Percentiles rank a stretch among this genome's conserved stretches.
Conservation (phyloP, 2,329 filamentous ascomycete species). For the Clonostachys rosea region DNA sequence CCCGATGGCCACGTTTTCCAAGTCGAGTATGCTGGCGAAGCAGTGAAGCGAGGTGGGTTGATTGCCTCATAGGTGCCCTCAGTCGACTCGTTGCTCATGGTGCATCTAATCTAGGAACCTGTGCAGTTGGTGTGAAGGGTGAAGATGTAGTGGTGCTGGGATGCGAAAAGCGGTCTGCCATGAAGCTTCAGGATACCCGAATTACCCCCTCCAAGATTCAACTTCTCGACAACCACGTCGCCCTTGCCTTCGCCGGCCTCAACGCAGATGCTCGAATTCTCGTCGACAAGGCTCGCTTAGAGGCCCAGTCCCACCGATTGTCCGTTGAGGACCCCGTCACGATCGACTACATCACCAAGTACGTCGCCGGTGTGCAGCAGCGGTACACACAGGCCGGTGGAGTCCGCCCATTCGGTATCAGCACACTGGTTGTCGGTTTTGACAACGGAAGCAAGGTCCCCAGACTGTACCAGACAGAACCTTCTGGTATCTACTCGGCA, state of each 20-base stretch:
- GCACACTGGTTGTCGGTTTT: slow-evolving; percentile 97
- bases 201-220: slow-evolving; percentile 99
- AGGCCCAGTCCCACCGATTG: slow-evolving; percentile 94
- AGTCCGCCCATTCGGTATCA: slow-evolving; percentile 97
- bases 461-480: slow-evolving; percentile 94
- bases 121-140: slow-evolving; percentile 96
- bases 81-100: slow-evolving; percentile 1
- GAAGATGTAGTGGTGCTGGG: slow-evolving; percentile 90
- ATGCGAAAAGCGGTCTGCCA: slow-evolving; percentile 97
- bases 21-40: slow-evolving; percentile 98
- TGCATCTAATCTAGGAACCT: slow-evolving; percentile 63
- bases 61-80: background rate
- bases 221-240: slow-evolving; percentile 91
- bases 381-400: slow-evolving; percentile 98
- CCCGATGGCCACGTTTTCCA: slow-evolving; percentile 99
- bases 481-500: slow-evolving; percentile 98
- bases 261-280: slow-evolving; percentile 98
- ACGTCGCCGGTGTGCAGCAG: slow-evolving; percentile 96
- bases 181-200: slow-evolving; percentile 98
- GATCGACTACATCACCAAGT: slow-evolving; percentile 99
- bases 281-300: slow-evolving; percentile 94
- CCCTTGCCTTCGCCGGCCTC: slow-evolving; percentile 92
- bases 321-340: slow-evolving; percentile 96
- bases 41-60: slow-evolving; percentile 86
- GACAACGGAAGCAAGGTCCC: slow-evolving; percentile 88